Evolutionary conservation across 352 stramenopile genomes (phyloP).

Genomic region (Lagenidium sp.): DNA sequence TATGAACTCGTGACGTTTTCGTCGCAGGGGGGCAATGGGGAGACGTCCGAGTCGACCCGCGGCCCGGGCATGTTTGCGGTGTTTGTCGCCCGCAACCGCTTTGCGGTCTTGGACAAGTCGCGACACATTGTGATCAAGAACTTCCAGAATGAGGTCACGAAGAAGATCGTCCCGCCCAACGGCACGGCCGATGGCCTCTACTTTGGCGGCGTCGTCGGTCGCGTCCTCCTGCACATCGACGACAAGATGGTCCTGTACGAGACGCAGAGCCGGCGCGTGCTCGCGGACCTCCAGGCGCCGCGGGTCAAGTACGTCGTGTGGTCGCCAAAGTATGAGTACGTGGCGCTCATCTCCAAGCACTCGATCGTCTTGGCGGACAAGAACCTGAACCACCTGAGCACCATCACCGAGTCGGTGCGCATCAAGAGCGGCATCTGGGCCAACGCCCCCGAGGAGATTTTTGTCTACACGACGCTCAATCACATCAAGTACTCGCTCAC

Average conservation of each 20-base stretch:
- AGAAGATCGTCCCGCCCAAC: conserved; percentile 94
- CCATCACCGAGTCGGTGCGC: conserved; percentile 95
- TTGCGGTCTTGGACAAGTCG: conserved; percentile 97
- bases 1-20: conserved; percentile 98
- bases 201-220: conserved; percentile 95
- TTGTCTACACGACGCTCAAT: conserved; percentile 98
- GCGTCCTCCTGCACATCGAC: conserved; percentile 94
- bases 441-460: conserved; percentile 88
- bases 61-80: conserved; percentile 93
- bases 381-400: conserved; percentile 96
- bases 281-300: conserved; percentile 93
- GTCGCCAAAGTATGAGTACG: conserved; percentile 95
- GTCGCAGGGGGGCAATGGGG: conserved; percentile 49
- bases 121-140: conserved; percentile 98
- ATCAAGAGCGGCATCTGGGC: conserved; percentile 94
- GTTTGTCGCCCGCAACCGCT: conserved; percentile 97
- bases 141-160: conserved; percentile 98
- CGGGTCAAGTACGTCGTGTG: conserved; percentile 98
- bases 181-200: conserved; percentile 94
- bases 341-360: conserved; percentile 97
- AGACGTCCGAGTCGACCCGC: conserved; percentile 90
- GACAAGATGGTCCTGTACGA: conserved; percentile 99
- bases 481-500: conserved; percentile 92
- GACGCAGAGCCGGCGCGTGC: conserved; percentile 93
- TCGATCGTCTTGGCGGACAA: conserved; percentile 96